Percentiles rank a stretch among this genome's conserved stretches.
These are phyloP conservation scores for Eimeria acervulina DNA, from an alignment of 169 alveolate species.

Conservation along the genomic window DNA sequence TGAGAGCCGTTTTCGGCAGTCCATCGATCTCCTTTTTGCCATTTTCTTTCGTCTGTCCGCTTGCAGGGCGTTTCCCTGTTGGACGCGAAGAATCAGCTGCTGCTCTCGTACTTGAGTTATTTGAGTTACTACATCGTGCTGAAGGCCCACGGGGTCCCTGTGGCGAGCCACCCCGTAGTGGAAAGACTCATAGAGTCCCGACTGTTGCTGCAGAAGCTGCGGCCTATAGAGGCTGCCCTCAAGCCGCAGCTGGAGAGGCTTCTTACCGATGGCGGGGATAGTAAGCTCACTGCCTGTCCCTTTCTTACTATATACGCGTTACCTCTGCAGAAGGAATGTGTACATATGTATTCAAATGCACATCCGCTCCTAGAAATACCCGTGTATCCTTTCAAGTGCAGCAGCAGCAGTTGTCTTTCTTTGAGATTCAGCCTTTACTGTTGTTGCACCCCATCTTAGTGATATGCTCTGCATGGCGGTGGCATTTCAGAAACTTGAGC, in stretches of 20 bases:
- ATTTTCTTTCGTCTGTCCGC: constrained; percentile 10
- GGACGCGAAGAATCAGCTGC: constrained; percentile 87
- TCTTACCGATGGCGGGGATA: constrained; percentile 37
- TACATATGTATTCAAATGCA: not conserved
- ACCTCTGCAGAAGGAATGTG: not conserved
- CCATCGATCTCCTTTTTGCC: not conserved
- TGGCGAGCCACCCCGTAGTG: constrained; percentile 88
- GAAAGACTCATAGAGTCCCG: constrained; percentile 87
- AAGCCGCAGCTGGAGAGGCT: constrained; percentile 86
- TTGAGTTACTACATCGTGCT: constrained; percentile 87
- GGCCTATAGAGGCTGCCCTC: constrained; percentile 87
- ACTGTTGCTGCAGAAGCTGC: constrained; percentile 87
- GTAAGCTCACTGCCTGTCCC: not conserved
- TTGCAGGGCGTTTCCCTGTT: constrained; percentile 87
- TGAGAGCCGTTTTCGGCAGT: not conserved
- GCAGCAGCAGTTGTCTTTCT: not conserved
- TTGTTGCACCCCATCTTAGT: not conserved
- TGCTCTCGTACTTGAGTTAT: constrained; percentile 87
- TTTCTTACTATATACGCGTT: not conserved
- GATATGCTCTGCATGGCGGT: not conserved
- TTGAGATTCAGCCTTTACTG: not conserved
- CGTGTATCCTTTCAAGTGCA: not conserved
- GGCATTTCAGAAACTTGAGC: not conserved
- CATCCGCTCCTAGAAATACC: not conserved
- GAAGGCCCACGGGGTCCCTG: constrained; percentile 87